These are phyloP conservation scores for Lactarius tabidus DNA, from an alignment of 768 basidiomycete genomes.

Conservation along the genomic window DNA sequence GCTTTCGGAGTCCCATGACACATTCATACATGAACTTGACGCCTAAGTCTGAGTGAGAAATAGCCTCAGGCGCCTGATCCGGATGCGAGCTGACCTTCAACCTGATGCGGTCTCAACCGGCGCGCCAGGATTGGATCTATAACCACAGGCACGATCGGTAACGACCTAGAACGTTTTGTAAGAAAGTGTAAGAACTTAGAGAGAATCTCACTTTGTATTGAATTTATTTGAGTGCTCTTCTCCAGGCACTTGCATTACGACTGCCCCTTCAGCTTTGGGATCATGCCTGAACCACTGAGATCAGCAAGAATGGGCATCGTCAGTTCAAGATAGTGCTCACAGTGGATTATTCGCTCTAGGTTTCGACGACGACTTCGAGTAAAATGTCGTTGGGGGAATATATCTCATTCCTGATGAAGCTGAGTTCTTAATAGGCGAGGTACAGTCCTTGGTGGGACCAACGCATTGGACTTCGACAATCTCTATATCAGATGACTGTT, in stretches of 20 bases:
- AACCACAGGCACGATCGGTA: constrained; percentile 74
- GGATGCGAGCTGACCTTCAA: constrained; percentile 55
- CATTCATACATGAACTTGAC: constrained; percentile 92
- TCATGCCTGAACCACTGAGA: constrained; percentile 53
- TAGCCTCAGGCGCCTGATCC: constrained; percentile 1
- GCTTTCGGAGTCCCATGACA: constrained; percentile 89
- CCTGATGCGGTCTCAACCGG: constrained; percentile 82
- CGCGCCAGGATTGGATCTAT: constrained; percentile 80
- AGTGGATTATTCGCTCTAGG: constrained; percentile 36
- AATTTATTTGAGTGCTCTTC: constrained; percentile 59
- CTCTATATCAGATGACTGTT: constrained; percentile 11
- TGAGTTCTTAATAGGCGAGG: constrained; percentile 26
- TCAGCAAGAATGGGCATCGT: background rate
- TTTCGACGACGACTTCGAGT: constrained; percentile 40
- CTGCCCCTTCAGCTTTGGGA: constrained; percentile 66
- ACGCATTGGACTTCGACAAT: constrained; percentile 10
- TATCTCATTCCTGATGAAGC: constrained; percentile 34
- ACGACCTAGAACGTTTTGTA: constrained; percentile 40
- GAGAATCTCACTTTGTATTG: constrained; percentile 60
- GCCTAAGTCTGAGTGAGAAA: constrained; percentile 38
- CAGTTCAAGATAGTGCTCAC: constrained; percentile 38
- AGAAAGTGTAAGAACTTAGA: background rate
- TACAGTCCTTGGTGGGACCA: constrained; percentile 3
- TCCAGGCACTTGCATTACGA: constrained; percentile 82
- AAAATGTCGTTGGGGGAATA: constrained; percentile 60